These are phyloP conservation scores for Datura wrightii DNA, from an alignment of 257 asterid genomes.

Conservation along the genomic window DNA sequence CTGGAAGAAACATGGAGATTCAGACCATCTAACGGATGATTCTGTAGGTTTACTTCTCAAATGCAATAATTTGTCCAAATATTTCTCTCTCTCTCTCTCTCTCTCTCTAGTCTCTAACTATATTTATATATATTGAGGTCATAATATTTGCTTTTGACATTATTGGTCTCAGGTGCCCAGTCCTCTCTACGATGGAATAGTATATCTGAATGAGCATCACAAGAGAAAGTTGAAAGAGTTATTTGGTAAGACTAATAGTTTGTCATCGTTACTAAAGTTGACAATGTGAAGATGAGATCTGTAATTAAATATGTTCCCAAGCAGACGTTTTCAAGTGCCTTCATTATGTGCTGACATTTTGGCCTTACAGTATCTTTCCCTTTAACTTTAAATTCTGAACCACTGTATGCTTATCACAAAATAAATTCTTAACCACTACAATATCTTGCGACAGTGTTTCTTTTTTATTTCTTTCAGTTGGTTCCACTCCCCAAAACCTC, in stretches of 20 bases:
- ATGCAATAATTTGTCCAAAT: slow-evolving; percentile 27
- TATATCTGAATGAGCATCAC: slow-evolving; percentile 74
- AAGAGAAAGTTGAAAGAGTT: slow-evolving; percentile 81
- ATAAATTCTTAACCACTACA: neutral
- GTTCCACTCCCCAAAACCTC: neutral
- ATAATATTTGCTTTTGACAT: slow-evolving; percentile 34
- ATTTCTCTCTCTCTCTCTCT: neutral
- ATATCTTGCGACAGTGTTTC: neutral
- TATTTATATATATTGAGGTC: neutral
- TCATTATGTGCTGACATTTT: neutral
- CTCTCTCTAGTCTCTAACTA: no score
- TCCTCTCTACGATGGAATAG: slow-evolving; percentile 66
- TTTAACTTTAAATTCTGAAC: slow-evolving; percentile 12
- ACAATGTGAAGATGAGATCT: neutral
- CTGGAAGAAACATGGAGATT: slow-evolving; percentile 54
- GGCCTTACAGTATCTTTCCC: slow-evolving; percentile 7
- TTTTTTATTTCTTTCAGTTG: neutral
- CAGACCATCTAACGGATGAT: slow-evolving; percentile 42
- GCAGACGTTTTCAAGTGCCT: neutral
- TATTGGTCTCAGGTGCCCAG: slow-evolving; percentile 61
- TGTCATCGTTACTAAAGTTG: slow-evolving; percentile 18
- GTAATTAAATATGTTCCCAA: neutral
- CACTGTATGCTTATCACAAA: slow-evolving; percentile 2
- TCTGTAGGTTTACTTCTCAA: slow-evolving; percentile 52
- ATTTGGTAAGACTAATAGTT: slow-evolving; percentile 64